Evolutionary conservation across 495 filamentous ascomycete species (phyloP).

Genomic region (Aspergillus wentii): DNA sequence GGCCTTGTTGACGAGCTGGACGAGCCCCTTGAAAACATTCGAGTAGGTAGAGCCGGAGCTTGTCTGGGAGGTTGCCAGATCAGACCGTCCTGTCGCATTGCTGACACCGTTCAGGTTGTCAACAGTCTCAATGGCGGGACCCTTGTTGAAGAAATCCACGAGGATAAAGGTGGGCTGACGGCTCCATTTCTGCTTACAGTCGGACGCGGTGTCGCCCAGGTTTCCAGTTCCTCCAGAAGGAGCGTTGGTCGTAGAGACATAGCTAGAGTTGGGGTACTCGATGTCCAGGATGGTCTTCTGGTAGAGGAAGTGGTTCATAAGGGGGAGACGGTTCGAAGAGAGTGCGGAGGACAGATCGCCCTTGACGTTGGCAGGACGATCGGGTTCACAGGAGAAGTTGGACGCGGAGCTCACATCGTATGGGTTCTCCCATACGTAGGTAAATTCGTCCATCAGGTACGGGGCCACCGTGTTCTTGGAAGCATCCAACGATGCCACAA

Average conservation of each 20-base stretch:
- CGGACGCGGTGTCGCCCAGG: conserved; percentile 52
- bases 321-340: conserved; percentile 44
- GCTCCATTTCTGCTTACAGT: conserved; percentile 52
- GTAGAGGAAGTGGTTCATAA: conserved; percentile 74
- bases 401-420: conserved; percentile 60
- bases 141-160: conserved; percentile 70
- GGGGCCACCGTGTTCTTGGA: conserved; percentile 39
- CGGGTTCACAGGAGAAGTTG: conserved; percentile 63
- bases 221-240: conserved; percentile 48
- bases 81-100: conserved; percentile 34
- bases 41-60: conserved; percentile 27
- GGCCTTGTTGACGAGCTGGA: conserved; percentile 31
- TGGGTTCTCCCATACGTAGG: conserved; percentile 70
- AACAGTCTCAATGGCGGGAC: conserved; percentile 55
- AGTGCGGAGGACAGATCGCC: conserved; percentile 39
- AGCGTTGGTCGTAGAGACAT: conserved; percentile 57
- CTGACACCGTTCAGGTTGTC: conserved; percentile 61
- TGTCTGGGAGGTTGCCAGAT: conserved; percentile 22
- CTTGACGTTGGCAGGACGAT: conserved; percentile 50
- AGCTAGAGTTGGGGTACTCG: conserved; percentile 53
- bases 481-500: conserved; percentile 51
- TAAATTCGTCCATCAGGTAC: conserved; percentile 71
- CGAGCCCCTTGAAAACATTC: conserved; percentile 37
- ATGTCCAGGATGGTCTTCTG: conserved; percentile 44
- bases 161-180: conserved; percentile 61